These are phyloP conservation scores for Lepiota subincarnata DNA, from an alignment of 768 basidiomycete species.

Conservation along the genomic window DNA sequence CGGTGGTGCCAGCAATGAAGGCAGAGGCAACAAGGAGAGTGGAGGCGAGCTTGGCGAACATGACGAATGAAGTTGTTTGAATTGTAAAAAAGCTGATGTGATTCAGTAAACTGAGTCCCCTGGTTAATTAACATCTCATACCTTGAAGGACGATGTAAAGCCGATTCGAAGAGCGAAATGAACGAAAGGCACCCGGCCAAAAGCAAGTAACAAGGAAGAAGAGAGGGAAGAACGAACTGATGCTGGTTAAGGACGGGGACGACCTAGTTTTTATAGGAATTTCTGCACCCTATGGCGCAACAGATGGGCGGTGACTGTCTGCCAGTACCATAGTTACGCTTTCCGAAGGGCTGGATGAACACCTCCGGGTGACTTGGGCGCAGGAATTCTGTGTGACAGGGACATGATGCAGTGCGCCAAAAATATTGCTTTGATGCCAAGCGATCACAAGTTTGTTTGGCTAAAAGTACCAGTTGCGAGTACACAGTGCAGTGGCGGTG, in stretches of 20 bases:
- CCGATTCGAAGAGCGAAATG: slow-evolving; percentile 11
- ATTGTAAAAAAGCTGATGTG: background rate
- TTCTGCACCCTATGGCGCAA: background rate
- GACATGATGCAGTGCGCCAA: background rate
- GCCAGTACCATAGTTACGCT: slow-evolving; percentile 1
- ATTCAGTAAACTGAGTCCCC: background rate
- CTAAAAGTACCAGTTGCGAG: background rate
- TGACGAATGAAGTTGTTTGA: slow-evolving; percentile 7
- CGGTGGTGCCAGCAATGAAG: slow-evolving; percentile 14
- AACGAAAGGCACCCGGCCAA: slow-evolving; percentile 9
- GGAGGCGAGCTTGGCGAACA: slow-evolving; percentile 19
- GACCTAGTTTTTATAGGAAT: background rate
- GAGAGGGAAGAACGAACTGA: slow-evolving; percentile 14
- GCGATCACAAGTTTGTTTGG: background rate
- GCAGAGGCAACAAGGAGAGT: slow-evolving; percentile 16
- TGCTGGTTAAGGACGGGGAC: background rate
- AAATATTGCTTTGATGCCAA: slow-evolving; percentile 4
- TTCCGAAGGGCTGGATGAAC: background rate
- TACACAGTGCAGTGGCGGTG: no score
- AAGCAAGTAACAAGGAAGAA: slow-evolving; percentile 9
- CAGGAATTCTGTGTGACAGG: background rate
- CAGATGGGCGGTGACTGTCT: background rate
- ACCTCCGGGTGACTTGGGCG: slow-evolving; percentile 1
- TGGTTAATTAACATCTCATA: background rate
- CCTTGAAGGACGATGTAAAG: slow-evolving; percentile 1